These are phyloP conservation scores for Trifolium repens DNA, from an alignment of 306 rosid genomes.

Conservation along the genomic window DNA sequence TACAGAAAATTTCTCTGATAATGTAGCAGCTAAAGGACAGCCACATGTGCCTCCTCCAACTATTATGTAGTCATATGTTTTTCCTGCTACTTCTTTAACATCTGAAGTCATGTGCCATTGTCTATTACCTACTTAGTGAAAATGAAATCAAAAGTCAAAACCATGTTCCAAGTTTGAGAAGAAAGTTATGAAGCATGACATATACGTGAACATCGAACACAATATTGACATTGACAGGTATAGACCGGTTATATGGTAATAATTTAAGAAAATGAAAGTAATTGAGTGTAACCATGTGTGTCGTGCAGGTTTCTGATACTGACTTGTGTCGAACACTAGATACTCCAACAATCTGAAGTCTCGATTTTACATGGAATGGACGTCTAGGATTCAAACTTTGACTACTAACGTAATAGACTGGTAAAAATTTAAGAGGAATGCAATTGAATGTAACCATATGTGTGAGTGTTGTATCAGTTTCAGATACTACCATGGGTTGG, in stretches of 20 bases:
- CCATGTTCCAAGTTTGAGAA: slow-evolving; percentile 17
- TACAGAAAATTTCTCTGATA: slow-evolving; percentile 68
- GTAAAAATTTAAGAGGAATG: too few species aligned
- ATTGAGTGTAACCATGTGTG: not conserved
- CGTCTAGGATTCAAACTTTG: not conserved
- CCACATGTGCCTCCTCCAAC: slow-evolving; percentile 86
- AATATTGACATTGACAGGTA: not conserved
- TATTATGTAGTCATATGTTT: slow-evolving; percentile 67
- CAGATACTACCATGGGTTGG: not conserved
- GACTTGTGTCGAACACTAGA: not conserved
- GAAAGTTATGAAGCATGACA: not conserved
- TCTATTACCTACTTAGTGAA: slow-evolving; percentile 41
- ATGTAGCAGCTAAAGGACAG: slow-evolving; percentile 75
- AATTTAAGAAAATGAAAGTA: not conserved
- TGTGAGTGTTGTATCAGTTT: not conserved
- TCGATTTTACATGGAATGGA: not conserved
- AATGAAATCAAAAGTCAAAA: slow-evolving; percentile 23
- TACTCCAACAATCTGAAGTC: not conserved
- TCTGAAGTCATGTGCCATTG: slow-evolving; percentile 68
- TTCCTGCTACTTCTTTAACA: slow-evolving; percentile 64
- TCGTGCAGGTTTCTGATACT: not conserved
- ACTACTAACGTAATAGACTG: too few species aligned
- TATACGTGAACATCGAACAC: not conserved
- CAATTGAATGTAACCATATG: too few species aligned
- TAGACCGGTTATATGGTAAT: not conserved